phyloP scores from a whole-genome alignment of 352 stramenopile species.

The Pythium apleroticum region DNA sequence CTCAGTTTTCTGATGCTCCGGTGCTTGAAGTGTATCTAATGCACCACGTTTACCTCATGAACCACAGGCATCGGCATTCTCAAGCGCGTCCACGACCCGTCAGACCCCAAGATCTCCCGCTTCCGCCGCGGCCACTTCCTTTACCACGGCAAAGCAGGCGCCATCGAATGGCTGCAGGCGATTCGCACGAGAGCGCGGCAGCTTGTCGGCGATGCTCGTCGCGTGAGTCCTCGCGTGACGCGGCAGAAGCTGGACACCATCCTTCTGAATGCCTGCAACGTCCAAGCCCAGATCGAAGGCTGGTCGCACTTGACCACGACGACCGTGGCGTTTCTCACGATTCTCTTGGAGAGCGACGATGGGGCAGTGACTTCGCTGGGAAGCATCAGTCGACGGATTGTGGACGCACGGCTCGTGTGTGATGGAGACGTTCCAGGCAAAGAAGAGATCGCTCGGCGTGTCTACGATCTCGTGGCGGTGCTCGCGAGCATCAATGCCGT shows the following conservation, averaged over 20 bases:
- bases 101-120: conserved; percentile 30
- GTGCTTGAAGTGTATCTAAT: too few species aligned
- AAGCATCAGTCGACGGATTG: conserved; percentile 42
- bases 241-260: conserved; percentile 37
- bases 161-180: conserved; percentile 44
- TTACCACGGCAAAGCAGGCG: conserved; percentile 51
- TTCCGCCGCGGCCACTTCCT: conserved; percentile 43
- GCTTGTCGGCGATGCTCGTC: background rate
- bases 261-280: conserved; percentile 47
- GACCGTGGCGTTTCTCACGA: conserved; percentile 50
- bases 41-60: background rate
- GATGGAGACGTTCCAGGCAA: conserved; percentile 30
- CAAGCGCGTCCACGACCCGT: conserved; percentile 44
- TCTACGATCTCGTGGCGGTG: conserved; percentile 73
- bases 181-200: conserved; percentile 14
- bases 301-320: conserved; percentile 63
- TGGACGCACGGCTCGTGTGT: conserved; percentile 43
- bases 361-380: conserved; percentile 28
- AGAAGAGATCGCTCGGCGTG: conserved; percentile 39
- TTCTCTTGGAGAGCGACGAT: conserved; percentile 48
- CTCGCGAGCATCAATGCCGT: conserved; percentile 57
- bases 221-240: background rate
- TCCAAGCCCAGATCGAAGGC: conserved; percentile 38
- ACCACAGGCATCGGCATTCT: conserved; percentile 57
- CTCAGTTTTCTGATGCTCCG: background rate